These are phyloP conservation scores for Chamaecyparis obtusa DNA, from an alignment of 75 land plant genomes.

Conservation along the genomic window DNA sequence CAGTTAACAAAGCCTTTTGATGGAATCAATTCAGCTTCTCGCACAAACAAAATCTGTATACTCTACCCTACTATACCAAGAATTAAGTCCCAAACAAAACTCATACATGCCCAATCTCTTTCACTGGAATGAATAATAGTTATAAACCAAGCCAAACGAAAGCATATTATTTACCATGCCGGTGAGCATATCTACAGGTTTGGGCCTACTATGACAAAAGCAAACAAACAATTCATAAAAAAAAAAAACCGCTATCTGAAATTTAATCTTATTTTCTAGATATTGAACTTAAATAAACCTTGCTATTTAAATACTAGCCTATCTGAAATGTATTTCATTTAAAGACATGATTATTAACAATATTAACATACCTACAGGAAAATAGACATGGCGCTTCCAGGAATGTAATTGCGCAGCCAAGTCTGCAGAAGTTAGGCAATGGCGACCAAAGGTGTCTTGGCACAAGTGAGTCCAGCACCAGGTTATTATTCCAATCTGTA, in stretches of 20 bases:
- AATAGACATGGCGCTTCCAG: constrained; percentile 54
- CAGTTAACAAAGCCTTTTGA: too few relatives aligned
- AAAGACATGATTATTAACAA: not conserved
- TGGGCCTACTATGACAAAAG: not conserved
- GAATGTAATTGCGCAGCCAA: constrained; percentile 84
- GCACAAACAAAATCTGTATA: too few relatives aligned
- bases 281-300: not conserved
- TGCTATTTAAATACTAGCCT: not conserved
- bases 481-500: too few relatives aligned
- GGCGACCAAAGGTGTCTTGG: constrained; percentile 30
- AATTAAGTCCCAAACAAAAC: not conserved
- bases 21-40: too few relatives aligned
- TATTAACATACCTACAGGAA: constrained; percentile 62
- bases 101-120: not conserved
- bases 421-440: constrained; percentile 59
- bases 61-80: too few relatives aligned
- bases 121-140: not conserved
- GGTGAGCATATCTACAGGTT: not conserved
- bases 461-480: constrained; percentile 49
- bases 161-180: not conserved
- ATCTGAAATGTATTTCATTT: not conserved
- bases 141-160: not conserved
- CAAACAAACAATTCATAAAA: not conserved
- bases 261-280: not conserved
- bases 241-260: not conserved